Evolutionary conservation across 495 filamentous ascomycete species (phyloP), one percentile per base, ranked within the genome.

Genomic region (Collariella sp.): DNA sequence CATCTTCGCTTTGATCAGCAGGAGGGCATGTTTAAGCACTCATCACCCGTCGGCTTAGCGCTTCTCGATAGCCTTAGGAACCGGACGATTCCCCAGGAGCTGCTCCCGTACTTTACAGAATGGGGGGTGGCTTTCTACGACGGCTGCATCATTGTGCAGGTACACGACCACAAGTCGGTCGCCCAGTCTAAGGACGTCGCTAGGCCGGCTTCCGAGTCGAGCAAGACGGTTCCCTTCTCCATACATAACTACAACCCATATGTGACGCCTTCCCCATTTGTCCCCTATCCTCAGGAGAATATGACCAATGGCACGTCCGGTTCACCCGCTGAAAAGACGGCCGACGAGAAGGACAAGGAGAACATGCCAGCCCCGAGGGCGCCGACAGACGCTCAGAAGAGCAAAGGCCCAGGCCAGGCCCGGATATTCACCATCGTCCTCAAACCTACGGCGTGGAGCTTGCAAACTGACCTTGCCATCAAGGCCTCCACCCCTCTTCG

Each of bases 1-100:
- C 82, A 95, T 70, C 96, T 95, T 65, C 85, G 88, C 45, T 95
- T 99, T 68, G 93, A 97, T 58, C 82, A 89, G 55, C 91, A 96
- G 71, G 89, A 96, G 68, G 89, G 91, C 56, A 87, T 84, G 64
- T 95, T 95, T 59, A 74, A 79, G 1, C 96, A 96, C 67, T 86
- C 85, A 57, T 95, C 90, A 7, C 87, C 91, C 43, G 95, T 97
- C 89, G 82, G 79, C 60, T 69, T 87, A 52, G 26, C 9, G 26
- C 79, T 95, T 35, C 73, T 96, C 22, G 83, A 91, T 59, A 88
- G 95, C 68, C 62, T 80, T 13, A 67, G 66, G 55, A 62, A 29
- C 13, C 68, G 75, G 15, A 76, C 76, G 1, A 61, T 81, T 15
- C 77, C 76, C 19, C 74, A 82, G 61, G 76, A 79, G 16, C 62